Conservation (phyloP, 208 protist genomes). For the Leishmania turanica region DNA sequence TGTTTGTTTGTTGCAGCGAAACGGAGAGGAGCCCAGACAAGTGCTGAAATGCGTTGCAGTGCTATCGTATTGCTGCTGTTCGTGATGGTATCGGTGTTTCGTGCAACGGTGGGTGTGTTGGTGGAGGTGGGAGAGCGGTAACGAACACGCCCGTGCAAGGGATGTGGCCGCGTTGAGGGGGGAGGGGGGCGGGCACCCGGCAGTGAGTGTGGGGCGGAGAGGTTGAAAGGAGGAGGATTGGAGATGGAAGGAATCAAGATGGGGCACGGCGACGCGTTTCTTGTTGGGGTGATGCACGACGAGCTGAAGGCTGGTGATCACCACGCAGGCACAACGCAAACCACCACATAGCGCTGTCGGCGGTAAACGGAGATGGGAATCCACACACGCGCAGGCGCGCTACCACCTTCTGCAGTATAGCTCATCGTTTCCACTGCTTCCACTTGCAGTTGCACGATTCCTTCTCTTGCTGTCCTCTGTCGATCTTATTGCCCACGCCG, state of each 20-base stretch:
- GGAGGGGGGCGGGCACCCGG: neutral
- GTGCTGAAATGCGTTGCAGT: neutral
- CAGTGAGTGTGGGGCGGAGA: neutral
- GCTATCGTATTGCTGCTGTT: neutral
- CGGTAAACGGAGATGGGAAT: neutral
- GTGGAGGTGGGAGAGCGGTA: neutral
- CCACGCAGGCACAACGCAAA: neutral
- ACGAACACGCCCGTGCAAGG: neutral
- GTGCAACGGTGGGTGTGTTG: neutral
- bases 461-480: neutral
- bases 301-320: too few species aligned
- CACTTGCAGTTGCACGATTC: neutral
- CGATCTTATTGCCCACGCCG: neutral
- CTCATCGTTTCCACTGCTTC: neutral
- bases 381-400: too few species aligned
- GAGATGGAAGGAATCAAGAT: neutral
- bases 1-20: neutral
- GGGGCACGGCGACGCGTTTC: neutral
- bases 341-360: neutral
- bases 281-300: neutral
- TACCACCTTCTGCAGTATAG: too few species aligned
- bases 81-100: neutral
- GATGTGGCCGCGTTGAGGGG: neutral
- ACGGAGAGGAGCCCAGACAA: neutral
- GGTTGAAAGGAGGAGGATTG: neutral